Evolutionary conservation across 108 stramenopile species (phyloP), one percentile per base, ranked within the genome.

Genomic region (Parietichytrium sp.): DNA sequence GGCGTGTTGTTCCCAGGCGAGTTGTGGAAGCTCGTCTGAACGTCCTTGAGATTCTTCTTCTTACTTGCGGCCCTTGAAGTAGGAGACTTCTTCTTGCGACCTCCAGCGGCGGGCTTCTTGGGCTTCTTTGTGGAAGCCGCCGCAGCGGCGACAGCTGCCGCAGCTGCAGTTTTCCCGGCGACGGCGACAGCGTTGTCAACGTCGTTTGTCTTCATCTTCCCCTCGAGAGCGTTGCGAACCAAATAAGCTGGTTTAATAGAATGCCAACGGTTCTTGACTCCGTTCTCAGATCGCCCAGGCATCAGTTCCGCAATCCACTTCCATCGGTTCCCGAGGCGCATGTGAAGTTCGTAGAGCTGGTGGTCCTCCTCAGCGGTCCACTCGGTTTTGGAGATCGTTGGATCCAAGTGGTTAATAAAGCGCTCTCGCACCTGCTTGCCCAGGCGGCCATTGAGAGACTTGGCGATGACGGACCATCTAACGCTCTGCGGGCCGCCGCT

Each of bases 381-480:
- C 54, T 94, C 93, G 6, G 89, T 89, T 84, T 96, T 97, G 29
- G 93, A 94, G 53, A 98, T 96, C 83, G 89, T 92, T 7, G 98
- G 98, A 85, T 95, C 91, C 7, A 98, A 85, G 81, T 98, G 98
- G 83, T 98, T 98, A 87, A 95, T 96, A 95, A 95, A 98, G 15
- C 97, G 93, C 83, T 98, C 97, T 29, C 97, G 95, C 72, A 96
- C 97, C 89, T 98, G 97, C 83, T 98, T 98, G 3, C 98, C 98
- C 18, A 98, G 90, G 0, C 98, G 88, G 29, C 98, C 98, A 30
- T 94, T 93, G 47, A 98, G 86, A 78, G 94, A 92, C 31, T 93
- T 82, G 13, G 96, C 96, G 83, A 98, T 96, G 79, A 93, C 90
- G 80, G 88, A 89, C 96, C 95, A 96, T 55, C 92, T 90, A 53